These are phyloP conservation scores for Trypanosomatidae sp. DNA, from an alignment of 208 protist species.

Conservation along the genomic window DNA sequence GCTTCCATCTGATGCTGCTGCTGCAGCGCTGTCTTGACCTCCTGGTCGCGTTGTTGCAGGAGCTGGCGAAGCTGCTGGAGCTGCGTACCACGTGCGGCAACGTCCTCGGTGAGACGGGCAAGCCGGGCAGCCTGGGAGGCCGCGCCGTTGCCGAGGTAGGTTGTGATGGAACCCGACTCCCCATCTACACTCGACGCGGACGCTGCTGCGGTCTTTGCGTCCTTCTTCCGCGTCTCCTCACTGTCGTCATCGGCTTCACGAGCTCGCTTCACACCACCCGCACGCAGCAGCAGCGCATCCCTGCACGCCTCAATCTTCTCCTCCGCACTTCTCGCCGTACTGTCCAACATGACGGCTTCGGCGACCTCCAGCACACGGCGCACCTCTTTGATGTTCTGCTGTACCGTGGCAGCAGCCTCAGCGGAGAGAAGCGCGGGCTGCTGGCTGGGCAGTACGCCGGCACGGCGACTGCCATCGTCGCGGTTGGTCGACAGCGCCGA, in stretches of 20 bases:
- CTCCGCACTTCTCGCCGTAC: background rate
- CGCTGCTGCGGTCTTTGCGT: slow-evolving; percentile 5
- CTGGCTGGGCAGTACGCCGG: slow-evolving; percentile 19
- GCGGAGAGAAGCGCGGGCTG: slow-evolving; percentile 33
- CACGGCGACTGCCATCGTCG: slow-evolving; percentile 17
- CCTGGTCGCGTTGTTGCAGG: slow-evolving; percentile 54
- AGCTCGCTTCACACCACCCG: slow-evolving; percentile 23
- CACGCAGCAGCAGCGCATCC: slow-evolving; percentile 1
- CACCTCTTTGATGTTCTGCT: slow-evolving; percentile 42
- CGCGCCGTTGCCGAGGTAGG: slow-evolving; percentile 18
- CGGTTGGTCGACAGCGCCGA: slow-evolving; percentile 41
- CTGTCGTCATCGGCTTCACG: slow-evolving; percentile 12
- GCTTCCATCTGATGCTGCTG: slow-evolving; percentile 41
- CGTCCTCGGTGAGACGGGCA: slow-evolving; percentile 31
- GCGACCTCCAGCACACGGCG: slow-evolving; percentile 32
- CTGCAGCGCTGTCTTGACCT: slow-evolving; percentile 48
- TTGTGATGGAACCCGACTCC: slow-evolving; percentile 1
- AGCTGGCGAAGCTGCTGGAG: slow-evolving; percentile 57
- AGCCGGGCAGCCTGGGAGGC: slow-evolving; percentile 24
- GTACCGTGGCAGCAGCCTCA: slow-evolving; percentile 38
- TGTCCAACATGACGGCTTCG: slow-evolving; percentile 1
- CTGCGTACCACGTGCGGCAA: slow-evolving; percentile 25
- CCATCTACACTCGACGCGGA: background rate
- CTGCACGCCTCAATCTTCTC: background rate
- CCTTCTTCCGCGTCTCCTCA: background rate